A percentile compares a stretch with the other conserved stretches of the same genome.
Evolutionary conservation across 305 asterid genomes (phyloP).

Genomic region (Fraxinus paxiana): DNA sequence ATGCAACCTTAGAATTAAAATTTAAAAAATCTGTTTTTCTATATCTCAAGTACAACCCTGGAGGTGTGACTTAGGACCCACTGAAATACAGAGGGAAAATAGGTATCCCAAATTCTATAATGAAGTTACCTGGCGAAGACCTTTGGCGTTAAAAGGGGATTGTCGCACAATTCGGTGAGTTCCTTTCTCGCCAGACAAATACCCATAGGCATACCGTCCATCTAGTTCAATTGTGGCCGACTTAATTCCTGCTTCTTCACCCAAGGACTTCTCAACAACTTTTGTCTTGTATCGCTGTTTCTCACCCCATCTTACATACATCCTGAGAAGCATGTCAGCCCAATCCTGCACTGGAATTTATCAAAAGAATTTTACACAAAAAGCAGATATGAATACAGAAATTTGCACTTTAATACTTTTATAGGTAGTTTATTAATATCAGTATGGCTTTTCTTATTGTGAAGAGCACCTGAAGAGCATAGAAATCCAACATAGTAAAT

Average conservation of each 20-base stretch:
- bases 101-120: background rate
- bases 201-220: constrained; percentile 86
- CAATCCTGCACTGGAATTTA: constrained; percentile 96
- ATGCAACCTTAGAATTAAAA: background rate
- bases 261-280: constrained; percentile 86
- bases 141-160: constrained; percentile 93
- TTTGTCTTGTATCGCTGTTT: constrained; percentile 79
- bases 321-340: constrained; percentile 99
- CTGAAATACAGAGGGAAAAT: constrained; percentile 3
- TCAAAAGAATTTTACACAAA: constrained; percentile 60
- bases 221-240: constrained; percentile 87
- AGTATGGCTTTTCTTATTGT: constrained; percentile 3
- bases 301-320: constrained; percentile 94
- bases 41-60: background rate
- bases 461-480: background rate
- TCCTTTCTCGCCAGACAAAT: constrained; percentile 94
- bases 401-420: background rate
- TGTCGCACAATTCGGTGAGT: constrained; percentile 90
- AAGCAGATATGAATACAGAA: background rate
- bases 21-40: background rate
- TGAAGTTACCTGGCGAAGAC: constrained; percentile 76
- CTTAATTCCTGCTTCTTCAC: constrained; percentile 96
- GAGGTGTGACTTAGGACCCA: background rate
- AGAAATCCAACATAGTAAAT: background rate
- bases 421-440: background rate